Evolutionary conservation across 2,329 filamentous ascomycete species (phyloP), one percentile per base, ranked within the genome.

Genomic region (Colletotrichum paranaense): DNA sequence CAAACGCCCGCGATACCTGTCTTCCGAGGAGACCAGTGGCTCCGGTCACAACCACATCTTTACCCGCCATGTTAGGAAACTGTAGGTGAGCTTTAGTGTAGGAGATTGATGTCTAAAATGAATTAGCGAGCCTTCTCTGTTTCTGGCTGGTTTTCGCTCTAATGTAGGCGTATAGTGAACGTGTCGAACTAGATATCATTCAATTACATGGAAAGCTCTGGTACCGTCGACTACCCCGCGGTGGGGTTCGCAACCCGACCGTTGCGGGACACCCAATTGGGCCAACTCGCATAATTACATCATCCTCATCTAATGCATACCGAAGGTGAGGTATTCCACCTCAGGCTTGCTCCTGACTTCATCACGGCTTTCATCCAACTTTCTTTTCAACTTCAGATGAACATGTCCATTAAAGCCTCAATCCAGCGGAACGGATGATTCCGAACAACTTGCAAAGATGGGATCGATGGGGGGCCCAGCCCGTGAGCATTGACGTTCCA

Each of bases 1-100:
- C 86, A 81, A 98, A 97, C 14, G 89, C 90, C 74, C 88, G 90
- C 67, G 92, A 86, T 12, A 97, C 93, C 81, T 97, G 91, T 56
- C 95, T 90, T 62, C 95, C 95, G 2, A 98, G 88, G 12, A 97
- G 88, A 67, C 95, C 95, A 24, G 93, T 96, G 49, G 94, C 95
- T 70, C 95, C 95, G 7, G 95, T 98, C 68, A 98, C 86, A 30
- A 98, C 87, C 11, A 90, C 94, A 30, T 88, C 92, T 72, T 88
- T 83, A 7, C 73, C 64, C 1, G 80, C 64, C 83, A 85, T 85
- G 3, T 69, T 75, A 0, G 19, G 12, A 5, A 16, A 14, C 9
- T 22, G 1, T 8, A 9, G 26, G 5, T 8, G 16, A 2, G 5
- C 2, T 12, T 55, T 64, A 16, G 30, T 64, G 24, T 24, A 8